A percentile compares a stretch with the other conserved stretches of the same genome.
These are phyloP conservation scores for Coniella vitis DNA, from an alignment of 2,329 filamentous ascomycete species.

Conservation along the genomic window DNA sequence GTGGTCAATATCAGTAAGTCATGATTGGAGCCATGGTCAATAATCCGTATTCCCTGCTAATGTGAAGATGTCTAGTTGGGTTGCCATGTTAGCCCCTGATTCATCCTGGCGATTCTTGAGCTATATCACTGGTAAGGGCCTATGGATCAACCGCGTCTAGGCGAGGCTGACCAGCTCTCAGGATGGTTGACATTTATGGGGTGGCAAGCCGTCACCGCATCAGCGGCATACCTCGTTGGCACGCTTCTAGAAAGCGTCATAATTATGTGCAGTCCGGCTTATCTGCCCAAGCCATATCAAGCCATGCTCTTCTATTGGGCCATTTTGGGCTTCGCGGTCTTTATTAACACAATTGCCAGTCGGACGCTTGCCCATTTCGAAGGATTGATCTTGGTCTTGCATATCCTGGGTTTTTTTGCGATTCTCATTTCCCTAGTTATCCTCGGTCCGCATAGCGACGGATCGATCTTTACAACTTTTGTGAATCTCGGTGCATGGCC, in stretches of 20 bases:
- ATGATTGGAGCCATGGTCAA: no score
- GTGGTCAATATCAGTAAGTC: conserved; percentile 55
- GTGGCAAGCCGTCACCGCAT: conserved; percentile 20
- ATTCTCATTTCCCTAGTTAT: conserved; percentile 33
- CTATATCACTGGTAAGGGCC: no score
- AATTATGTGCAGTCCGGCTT: no score
- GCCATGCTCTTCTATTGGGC: conserved; percentile 21
- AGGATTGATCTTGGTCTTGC: conserved; percentile 20
- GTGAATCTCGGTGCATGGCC: conserved; percentile 38
- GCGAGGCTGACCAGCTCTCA: no score
- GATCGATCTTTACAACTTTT: conserved; percentile 28
- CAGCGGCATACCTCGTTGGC: conserved; percentile 16
- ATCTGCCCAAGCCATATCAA: conserved; percentile 15
- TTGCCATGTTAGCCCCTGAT: conserved; percentile 21
- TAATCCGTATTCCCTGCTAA: no score
- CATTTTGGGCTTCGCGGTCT: conserved; percentile 13
- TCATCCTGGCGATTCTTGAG: conserved; percentile 19
- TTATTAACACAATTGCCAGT: conserved; percentile 19
- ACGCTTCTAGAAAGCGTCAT: no score
- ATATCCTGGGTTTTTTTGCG: conserved; percentile 34
- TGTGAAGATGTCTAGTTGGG: no score
- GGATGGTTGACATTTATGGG: conserved; percentile 22
- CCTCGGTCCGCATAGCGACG: conserved; percentile 25
- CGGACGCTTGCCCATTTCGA: conserved; percentile 20
- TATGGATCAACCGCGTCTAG: no score